Evolutionary conservation across 179 eudicot genomes (phyloP).

Genomic region (Silene coronaria): DNA sequence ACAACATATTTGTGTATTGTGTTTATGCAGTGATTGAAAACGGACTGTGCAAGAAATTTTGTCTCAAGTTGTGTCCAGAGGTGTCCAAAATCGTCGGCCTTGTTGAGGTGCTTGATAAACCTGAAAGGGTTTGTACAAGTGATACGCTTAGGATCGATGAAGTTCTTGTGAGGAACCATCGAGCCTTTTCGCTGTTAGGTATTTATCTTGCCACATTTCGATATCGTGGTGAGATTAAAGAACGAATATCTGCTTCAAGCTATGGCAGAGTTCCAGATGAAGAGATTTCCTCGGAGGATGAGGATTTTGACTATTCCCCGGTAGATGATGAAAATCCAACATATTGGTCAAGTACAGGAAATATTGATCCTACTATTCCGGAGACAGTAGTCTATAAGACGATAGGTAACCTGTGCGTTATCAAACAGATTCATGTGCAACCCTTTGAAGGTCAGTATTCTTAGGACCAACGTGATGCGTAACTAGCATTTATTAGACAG

Average conservation of each 20-base stretch:
- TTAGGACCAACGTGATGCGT: conserved; percentile 17
- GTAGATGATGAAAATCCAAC: not conserved
- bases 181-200: conserved; percentile 33
- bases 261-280: conserved; percentile 43
- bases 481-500: too few relatives aligned
- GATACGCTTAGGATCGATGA: conserved; percentile 6
- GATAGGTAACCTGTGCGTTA: not conserved
- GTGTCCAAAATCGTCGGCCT: conserved; percentile 21
- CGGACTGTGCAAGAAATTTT: conserved; percentile 45
- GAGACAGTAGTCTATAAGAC: conserved; percentile 40
- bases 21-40: conserved; percentile 43
- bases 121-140: conserved; percentile 14
- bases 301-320: not conserved
- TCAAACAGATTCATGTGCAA: not conserved
- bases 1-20: not conserved
- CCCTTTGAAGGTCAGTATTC: conserved; percentile 20
- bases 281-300: conserved; percentile 28
- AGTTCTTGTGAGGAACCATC: conserved; percentile 32
- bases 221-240: conserved; percentile 29
- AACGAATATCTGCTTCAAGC: conserved; percentile 43
- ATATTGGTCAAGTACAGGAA: conserved; percentile 57
- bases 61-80: conserved; percentile 37
- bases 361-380: conserved; percentile 32
- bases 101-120: conserved; percentile 26
- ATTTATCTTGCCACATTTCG: conserved; percentile 23